Evolutionary conservation across 2,329 filamentous ascomycete genomes (phyloP).

Genomic region (Fonsecaea erecta): DNA sequence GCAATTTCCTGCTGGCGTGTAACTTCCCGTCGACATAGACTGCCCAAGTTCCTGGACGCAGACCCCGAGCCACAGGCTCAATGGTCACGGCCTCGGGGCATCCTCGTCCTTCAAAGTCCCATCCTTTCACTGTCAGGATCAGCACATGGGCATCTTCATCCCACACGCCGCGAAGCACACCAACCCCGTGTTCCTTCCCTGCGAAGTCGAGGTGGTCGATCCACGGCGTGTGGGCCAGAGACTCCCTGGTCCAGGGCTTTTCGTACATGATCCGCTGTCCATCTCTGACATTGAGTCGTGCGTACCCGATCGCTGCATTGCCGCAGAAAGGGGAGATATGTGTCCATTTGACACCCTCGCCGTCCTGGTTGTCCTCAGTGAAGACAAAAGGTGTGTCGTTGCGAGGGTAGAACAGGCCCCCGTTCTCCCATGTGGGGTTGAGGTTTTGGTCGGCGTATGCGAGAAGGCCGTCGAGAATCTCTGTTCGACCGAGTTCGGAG

Average conservation of each 20-base stretch:
- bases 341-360: conserved; percentile 20
- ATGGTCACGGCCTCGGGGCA: conserved; percentile 17
- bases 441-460: conserved; percentile 25
- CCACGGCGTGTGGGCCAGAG: conserved; percentile 19
- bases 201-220: conserved; percentile 26
- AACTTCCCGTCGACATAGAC: conserved; percentile 24
- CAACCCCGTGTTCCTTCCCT: conserved; percentile 15
- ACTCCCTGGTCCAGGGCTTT: conserved; percentile 24
- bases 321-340: conserved; percentile 28
- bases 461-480: conserved; percentile 24
- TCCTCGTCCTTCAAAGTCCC: conserved; percentile 20
- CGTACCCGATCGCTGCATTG: conserved; percentile 30
- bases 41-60: conserved; percentile 16
- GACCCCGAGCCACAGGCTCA: conserved; percentile 12
- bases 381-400: conserved; percentile 34
- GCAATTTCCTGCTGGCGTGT: not conserved
- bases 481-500: conserved; percentile 36
- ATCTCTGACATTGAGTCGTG: conserved; percentile 28
- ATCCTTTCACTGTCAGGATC: conserved; percentile 26
- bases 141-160: conserved; percentile 19
- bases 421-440: conserved; percentile 28
- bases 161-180: conserved; percentile 29
- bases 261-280: conserved; percentile 32
- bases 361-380: conserved; percentile 12
- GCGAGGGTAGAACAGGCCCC: conserved; percentile 31